Evolutionary conservation across 305 asterid genomes (phyloP).

Genomic region (Fraxinus dipetala): DNA sequence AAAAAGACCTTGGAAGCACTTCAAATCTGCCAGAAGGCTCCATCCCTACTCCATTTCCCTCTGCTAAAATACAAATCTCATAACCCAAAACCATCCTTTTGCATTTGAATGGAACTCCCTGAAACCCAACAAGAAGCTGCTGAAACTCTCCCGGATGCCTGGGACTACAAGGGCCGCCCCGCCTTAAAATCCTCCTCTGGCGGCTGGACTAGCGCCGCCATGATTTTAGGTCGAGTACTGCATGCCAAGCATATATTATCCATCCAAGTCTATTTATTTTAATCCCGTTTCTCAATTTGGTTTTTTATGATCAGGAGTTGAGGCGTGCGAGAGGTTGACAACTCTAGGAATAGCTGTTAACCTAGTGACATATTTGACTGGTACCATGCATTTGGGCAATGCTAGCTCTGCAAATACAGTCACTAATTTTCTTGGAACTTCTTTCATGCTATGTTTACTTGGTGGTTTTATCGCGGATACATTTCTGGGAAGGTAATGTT

Average conservation of each 20-base stretch:
- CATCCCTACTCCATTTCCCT: background rate
- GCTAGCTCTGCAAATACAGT: conserved; percentile 41
- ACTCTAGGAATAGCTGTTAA: conserved; percentile 48
- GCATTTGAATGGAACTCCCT: conserved; percentile 43
- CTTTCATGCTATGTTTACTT: conserved; percentile 47
- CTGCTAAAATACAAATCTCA: conserved; percentile 13
- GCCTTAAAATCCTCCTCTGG: conserved; percentile 64
- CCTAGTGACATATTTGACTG: conserved; percentile 44
- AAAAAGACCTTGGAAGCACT: background rate
- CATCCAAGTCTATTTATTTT: background rate
- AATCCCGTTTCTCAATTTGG: background rate
- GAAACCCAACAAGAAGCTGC: conserved; percentile 47
- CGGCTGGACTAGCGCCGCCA: conserved; percentile 75
- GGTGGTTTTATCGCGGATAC: conserved; percentile 54
- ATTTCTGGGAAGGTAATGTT: conserved; percentile 39
- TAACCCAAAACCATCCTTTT: conserved; percentile 11
- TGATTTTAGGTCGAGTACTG: conserved; percentile 54
- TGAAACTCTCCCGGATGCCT: conserved; percentile 62
- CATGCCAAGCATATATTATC: too few relatives aligned
- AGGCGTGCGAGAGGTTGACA: conserved; percentile 45
- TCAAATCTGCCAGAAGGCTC: background rate
- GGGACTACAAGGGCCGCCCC: conserved; percentile 75
- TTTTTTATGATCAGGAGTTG: conserved; percentile 29
- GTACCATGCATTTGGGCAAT: conserved; percentile 51
- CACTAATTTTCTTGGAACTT: conserved; percentile 50